phyloP scores from a whole-genome alignment of 2,329 filamentous ascomycete genomes.

The Penicillium sp. region DNA sequence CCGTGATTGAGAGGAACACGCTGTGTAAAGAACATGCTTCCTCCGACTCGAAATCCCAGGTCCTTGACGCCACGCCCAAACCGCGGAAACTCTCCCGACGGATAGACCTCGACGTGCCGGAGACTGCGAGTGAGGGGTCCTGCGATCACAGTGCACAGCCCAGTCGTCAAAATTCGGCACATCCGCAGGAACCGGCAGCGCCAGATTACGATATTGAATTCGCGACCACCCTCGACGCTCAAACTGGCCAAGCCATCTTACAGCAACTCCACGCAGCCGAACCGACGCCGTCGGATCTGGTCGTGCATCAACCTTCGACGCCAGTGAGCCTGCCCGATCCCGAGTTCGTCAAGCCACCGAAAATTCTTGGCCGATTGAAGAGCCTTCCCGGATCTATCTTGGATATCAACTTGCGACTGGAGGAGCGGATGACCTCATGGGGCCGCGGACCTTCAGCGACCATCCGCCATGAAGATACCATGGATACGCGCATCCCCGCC shows the following conservation, averaged over 20 bases:
- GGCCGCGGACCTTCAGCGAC: slow-evolving; percentile 70
- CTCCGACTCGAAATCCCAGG: too few species aligned
- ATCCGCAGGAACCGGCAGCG: slow-evolving; percentile 6
- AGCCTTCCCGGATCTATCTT: slow-evolving; percentile 64
- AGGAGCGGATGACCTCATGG: slow-evolving; percentile 69
- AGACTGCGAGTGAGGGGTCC: slow-evolving; percentile 38
- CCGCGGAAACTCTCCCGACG: slow-evolving; percentile 35
- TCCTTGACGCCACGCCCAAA: slow-evolving; percentile 31
- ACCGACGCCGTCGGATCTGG: slow-evolving; percentile 19
- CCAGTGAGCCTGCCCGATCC: slow-evolving; percentile 2
- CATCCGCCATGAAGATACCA: slow-evolving; percentile 58
- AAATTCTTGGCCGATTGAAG: slow-evolving; percentile 62
- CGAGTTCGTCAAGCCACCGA: slow-evolving; percentile 36
- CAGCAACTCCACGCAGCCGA: slow-evolving; percentile 22
- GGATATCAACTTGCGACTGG: slow-evolving; percentile 63
- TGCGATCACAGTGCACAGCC: slow-evolving; percentile 19
- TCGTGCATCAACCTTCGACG: slow-evolving; percentile 20
- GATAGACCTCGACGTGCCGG: slow-evolving; percentile 40
- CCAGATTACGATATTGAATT: slow-evolving; percentile 37
- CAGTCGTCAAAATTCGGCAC: slow-evolving; percentile 6
- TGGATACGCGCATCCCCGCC: slow-evolving; percentile 74
- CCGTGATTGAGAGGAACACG: slow-evolving; percentile 20
- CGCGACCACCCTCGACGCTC: slow-evolving; percentile 44
- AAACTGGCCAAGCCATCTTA: slow-evolving; percentile 37
- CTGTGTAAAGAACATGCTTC: slow-evolving; percentile 12